Percentiles rank a stretch among this genome's conserved stretches.
Conservation (phyloP, 164 flowering plant genomes). For the Magnolia changhungtana region DNA sequence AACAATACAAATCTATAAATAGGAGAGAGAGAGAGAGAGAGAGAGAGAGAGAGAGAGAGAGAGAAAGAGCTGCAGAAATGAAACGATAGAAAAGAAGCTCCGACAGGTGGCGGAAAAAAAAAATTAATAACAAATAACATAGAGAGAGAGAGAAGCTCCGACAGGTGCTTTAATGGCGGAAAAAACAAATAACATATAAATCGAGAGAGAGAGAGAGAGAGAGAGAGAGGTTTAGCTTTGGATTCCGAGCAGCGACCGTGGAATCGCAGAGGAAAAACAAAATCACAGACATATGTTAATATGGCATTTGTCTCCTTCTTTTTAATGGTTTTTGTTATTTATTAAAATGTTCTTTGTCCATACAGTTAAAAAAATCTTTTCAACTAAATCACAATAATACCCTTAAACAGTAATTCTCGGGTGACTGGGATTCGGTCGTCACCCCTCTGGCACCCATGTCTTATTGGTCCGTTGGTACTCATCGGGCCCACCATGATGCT, state of each 20-base stretch:
- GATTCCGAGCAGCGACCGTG: slow-evolving; percentile 24
- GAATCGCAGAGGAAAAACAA: slow-evolving; percentile 1
- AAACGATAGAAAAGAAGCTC: not conserved
- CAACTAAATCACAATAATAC: too few relatives aligned
- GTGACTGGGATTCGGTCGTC: too few relatives aligned
- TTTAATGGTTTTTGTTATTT: not conserved
- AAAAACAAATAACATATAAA: not conserved
- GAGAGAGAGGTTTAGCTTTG: slow-evolving; percentile 6
- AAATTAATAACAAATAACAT: not conserved
- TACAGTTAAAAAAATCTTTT: too few relatives aligned
- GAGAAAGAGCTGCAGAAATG: not conserved
- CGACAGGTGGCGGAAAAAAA: slow-evolving; percentile 3
- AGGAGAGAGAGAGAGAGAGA: slow-evolving; percentile 13
- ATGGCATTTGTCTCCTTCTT: not conserved
- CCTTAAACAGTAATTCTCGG: too few relatives aligned
- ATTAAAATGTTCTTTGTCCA: too few relatives aligned
- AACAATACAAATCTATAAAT: not conserved
- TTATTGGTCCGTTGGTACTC: too few relatives aligned
- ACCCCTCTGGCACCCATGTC: too few relatives aligned
- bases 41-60: slow-evolving; percentile 10
- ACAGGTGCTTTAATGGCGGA: not conserved
- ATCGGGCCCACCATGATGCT: too few relatives aligned
- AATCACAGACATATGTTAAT: not conserved
- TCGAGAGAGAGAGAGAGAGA: too few relatives aligned
- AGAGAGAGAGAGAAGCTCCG: not conserved